phyloP scores from a whole-genome alignment of 2,329 filamentous ascomycete species.

The Xylariales sp. region DNA sequence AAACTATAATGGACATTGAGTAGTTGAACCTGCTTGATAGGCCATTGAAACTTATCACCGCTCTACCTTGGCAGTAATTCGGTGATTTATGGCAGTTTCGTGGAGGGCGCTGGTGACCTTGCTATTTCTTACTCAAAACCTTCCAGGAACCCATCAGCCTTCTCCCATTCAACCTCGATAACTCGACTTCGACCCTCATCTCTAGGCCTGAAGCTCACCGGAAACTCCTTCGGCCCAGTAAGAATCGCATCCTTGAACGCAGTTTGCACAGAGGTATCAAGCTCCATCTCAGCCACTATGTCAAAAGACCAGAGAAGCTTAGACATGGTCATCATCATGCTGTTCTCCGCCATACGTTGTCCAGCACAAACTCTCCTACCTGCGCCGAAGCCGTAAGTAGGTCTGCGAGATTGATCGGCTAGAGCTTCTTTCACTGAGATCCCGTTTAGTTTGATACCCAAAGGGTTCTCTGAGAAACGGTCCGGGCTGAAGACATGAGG shows the following conservation, averaged over 20 bases:
- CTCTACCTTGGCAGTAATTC: too few relatives aligned
- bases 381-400: conserved; percentile 40
- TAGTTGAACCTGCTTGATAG: too few relatives aligned
- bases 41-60: too few relatives aligned
- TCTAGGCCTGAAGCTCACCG: conserved; percentile 16
- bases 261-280: conserved; percentile 21
- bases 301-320: conserved; percentile 46
- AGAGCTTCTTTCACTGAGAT: not conserved
- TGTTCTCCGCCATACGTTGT: conserved; percentile 42
- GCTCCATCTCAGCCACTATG: conserved; percentile 16
- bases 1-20: too few relatives aligned
- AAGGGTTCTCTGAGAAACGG: conserved; percentile 13
- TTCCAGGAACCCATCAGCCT: conserved; percentile 13
- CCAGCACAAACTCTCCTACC: conserved; percentile 45
- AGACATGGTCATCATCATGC: conserved; percentile 32
- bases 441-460: conserved; percentile 8
- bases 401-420: conserved; percentile 9
- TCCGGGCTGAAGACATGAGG: conserved; percentile 15
- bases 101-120: too few relatives aligned
- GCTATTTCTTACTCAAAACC: conserved; percentile 11
- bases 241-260: conserved; percentile 19
- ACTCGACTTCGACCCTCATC: conserved; percentile 12
- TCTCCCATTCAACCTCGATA: conserved; percentile 14
- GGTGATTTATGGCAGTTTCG: too few relatives aligned
- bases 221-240: conserved; percentile 15